A percentile compares a stretch with the other conserved stretches of the same genome.
phyloP scores from a whole-genome alignment of 2,329 filamentous ascomycete genomes.

The Pestalotiopsis sp. region DNA sequence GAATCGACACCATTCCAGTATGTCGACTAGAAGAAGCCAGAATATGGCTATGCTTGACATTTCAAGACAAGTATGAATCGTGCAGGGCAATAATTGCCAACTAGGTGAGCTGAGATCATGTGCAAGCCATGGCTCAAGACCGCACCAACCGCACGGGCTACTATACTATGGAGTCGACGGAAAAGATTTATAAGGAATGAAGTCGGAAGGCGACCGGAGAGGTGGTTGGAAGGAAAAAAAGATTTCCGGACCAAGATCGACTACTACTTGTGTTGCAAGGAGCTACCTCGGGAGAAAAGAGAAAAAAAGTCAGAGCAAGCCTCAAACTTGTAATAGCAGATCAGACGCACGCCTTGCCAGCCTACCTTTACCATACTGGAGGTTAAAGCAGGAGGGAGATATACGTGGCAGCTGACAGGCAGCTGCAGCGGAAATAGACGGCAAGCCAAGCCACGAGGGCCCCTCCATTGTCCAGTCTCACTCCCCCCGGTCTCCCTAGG shows the following conservation, averaged over 20 bases:
- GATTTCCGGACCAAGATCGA: too few relatives aligned
- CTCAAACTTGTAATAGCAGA: neutral
- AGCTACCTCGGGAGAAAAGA: too few relatives aligned
- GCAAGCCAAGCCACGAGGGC: neutral
- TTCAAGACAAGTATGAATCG: neutral
- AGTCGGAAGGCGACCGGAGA: too few relatives aligned
- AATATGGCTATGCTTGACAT: neutral
- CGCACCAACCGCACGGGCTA: too few relatives aligned
- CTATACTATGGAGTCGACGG: too few relatives aligned
- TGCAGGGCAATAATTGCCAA: neutral
- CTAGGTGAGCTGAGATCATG: neutral
- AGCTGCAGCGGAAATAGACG: neutral
- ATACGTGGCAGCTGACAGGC: neutral
- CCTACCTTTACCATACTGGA: too few relatives aligned
- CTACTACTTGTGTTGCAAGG: too few relatives aligned
- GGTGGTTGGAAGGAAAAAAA: too few relatives aligned
- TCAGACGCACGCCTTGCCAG: too few relatives aligned
- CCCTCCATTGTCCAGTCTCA: neutral
- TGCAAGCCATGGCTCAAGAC: neutral
- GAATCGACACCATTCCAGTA: neutral
- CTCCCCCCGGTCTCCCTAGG: neutral
- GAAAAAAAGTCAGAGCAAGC: neutral
- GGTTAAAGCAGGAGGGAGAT: neutral
- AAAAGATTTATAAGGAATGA: too few relatives aligned
- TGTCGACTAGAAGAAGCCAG: neutral